Percentiles rank a stretch among this genome's conserved stretches.
phyloP scores from a whole-genome alignment of 768 basidiomycete species.

The Galerina marginata region DNA sequence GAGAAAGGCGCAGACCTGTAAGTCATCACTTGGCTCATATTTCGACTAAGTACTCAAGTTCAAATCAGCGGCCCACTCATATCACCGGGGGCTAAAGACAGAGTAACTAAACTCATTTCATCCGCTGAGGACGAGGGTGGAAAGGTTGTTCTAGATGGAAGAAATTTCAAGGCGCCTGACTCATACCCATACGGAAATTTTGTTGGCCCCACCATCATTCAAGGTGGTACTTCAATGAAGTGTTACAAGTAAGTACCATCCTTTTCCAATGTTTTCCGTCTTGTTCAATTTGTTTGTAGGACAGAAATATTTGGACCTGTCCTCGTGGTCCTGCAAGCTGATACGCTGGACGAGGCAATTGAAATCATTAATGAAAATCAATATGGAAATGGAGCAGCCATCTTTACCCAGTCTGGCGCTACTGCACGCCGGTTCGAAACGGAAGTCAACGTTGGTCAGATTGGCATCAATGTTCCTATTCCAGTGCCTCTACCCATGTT shows the following conservation, averaged over 20 bases:
- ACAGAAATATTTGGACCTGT: conserved; percentile 97
- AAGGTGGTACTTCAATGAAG: conserved; percentile 81
- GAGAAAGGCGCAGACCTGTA: conserved; percentile 85
- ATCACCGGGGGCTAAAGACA: conserved; percentile 80
- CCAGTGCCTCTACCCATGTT: conserved; percentile 95
- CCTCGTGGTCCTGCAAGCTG: conserved; percentile 74
- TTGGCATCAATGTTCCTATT: conserved; percentile 93
- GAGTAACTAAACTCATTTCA: conserved; percentile 76
- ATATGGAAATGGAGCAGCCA: conserved; percentile 94
- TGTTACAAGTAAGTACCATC: conserved; percentile 74
- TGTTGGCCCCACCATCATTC: conserved; percentile 90
- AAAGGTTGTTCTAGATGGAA: conserved; percentile 85
- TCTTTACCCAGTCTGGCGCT: conserved; percentile 96
- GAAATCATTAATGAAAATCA: conserved; percentile 87
- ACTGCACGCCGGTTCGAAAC: conserved; percentile 93
- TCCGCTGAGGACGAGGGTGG: conserved; percentile 85
- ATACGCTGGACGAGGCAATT: conserved; percentile 89
- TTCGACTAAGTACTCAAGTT: neutral
- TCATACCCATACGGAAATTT: conserved; percentile 90
- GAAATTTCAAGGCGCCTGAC: conserved; percentile 63
- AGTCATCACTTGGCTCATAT: conserved; percentile 16
- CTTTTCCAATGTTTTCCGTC: neutral
- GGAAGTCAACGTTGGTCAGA: conserved; percentile 87
- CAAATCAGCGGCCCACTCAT: conserved; percentile 72
- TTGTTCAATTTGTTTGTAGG: conserved; percentile 41